A percentile compares a stretch with the other conserved stretches of the same genome.
Conservation (phyloP, 306 rosid species). For the Castanopsis chinensis region DNA sequence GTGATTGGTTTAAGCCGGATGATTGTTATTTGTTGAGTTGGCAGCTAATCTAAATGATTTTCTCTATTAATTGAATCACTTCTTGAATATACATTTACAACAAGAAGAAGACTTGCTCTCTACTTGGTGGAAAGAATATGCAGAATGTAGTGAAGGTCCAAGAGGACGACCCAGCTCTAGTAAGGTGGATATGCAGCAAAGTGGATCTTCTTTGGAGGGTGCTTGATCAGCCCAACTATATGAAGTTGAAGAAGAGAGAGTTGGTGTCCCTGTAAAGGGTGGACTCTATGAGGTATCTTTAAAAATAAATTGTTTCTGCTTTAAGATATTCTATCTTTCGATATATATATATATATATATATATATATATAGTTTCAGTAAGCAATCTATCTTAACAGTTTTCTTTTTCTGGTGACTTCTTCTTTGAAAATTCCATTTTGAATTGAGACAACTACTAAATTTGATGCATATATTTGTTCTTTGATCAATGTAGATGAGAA, state of each 20-base stretch:
- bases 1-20: not conserved
- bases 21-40: not conserved
- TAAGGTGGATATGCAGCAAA: slow-evolving; percentile 23
- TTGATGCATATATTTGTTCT: not conserved
- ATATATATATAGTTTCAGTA: not conserved
- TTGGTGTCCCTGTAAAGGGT: slow-evolving; percentile 97
- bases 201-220: slow-evolving; percentile 25
- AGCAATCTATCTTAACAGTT: not conserved
- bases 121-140: slow-evolving; percentile 96
- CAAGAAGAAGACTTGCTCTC: slow-evolving; percentile 87
- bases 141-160: slow-evolving; percentile 95
- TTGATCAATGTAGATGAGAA: not conserved
- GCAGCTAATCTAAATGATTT: not conserved
- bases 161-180: slow-evolving; percentile 46
- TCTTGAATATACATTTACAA: slow-evolving; percentile 36
- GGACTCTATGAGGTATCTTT: slow-evolving; percentile 78
- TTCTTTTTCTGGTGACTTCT: not conserved
- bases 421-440: not conserved
- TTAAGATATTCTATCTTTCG: not conserved
- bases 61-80: not conserved
- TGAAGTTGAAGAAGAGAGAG: slow-evolving; percentile 85
- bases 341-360: too few species aligned
- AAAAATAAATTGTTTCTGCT: not conserved
- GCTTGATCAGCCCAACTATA: slow-evolving; percentile 27
- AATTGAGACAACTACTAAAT: not conserved